Evolutionary conservation across 2,329 filamentous ascomycete species (phyloP), one percentile per base, ranked within the genome.

Genomic region (Xylariaceae sp.): DNA sequence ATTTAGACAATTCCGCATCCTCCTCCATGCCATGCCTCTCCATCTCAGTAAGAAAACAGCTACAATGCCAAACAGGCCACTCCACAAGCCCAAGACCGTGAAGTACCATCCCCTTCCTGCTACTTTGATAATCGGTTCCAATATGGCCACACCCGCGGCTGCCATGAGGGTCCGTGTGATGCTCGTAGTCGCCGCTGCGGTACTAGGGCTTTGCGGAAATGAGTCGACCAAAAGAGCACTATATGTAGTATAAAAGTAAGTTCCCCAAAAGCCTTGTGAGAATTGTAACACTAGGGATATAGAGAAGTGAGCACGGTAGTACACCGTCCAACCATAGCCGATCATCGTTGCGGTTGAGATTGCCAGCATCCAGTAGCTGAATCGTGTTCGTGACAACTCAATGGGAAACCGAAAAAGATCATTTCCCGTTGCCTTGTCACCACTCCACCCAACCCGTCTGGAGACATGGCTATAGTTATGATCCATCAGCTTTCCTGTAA

Each of bases 201-300:
- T 33, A 33, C 43, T 33, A 11, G 43, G 43, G 7, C 18, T 33
- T 28, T 18, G 43, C 17, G 43, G 43, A n/a, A 45, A 45, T 7
- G 18, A 28, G 43, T 45, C 43, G 10, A 45, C 43, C 3, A 45
- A 7, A 17, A 45, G 17, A n/a, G 43, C 43, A 31, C 43, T 45
- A n/a, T 45, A 45, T 18, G 43, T 45, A 28, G 43, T 45, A 33
- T 45, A 45, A 14, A 45, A 45, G 43, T 11, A 28, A n/a, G 43
- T 45, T 17, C 43, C 43, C 18, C 28, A 45, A 31, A 33, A 28
- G 11, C 43, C 43, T 18, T 45, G 43, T 16, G 31, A 14, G 13
- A 45, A 45, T 9, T 45, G 43, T 28, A 45, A 33, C 10, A 33
- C 28, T 16, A 45, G 31, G 14, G 31, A 5, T 11, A 33, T 18